Base-by-base conservation (phyloP, 352 stramenopile genomes). In the Peronospora belbahrii region DNA sequence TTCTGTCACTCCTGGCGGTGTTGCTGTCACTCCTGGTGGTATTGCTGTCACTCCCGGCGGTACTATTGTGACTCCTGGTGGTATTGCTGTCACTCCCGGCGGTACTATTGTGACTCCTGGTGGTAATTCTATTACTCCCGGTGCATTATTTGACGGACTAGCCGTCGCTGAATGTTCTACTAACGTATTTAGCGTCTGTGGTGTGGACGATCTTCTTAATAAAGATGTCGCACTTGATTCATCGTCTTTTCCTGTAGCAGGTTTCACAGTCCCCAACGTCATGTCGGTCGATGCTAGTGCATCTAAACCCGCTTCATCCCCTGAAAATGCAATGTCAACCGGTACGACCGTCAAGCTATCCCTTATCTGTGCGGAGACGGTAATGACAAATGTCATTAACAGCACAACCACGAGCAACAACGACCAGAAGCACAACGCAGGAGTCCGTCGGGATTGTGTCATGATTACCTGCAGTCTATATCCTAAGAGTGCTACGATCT, bases 401-500 rank as follows among this genome's bases (percentile, higher is more conserved):
- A 68, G 6, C 15, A 11, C 40, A 58, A 11, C 14, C 22, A 50
- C 19, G 7, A 61, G 47, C 40, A 54, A 10, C 9, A 11, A 40
- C 39, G 49, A 38, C 40, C 48, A 19, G 14, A 37, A 43, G 34
- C 20, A 36, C 33, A 27, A 42, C 43, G 27, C 43, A 42, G 38
- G 44, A 25, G 7, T 42, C 30, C 40, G 40, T 52, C 41, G 45
- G 6, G 35, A 17, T 14, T 42, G 44, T 42, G 55, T 63, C 59
- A 62, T 67, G 17, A 39, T 43, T 11, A 42, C 17, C 43, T 50
- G 35, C 17, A 15, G 33, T 39, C 33, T 32, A 3, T 19, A 8
- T 27, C 18, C 28, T 24, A 40, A 33, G 34, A 37, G 32, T 14
- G 46, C 28, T 46, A 47, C 6, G 17, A 22, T 33, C 24, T 20